A percentile compares a stretch with the other conserved stretches of the same genome.
phyloP scores from a whole-genome alignment of 2,329 filamentous ascomycete species.

The Rhynchosporium graminicola region DNA sequence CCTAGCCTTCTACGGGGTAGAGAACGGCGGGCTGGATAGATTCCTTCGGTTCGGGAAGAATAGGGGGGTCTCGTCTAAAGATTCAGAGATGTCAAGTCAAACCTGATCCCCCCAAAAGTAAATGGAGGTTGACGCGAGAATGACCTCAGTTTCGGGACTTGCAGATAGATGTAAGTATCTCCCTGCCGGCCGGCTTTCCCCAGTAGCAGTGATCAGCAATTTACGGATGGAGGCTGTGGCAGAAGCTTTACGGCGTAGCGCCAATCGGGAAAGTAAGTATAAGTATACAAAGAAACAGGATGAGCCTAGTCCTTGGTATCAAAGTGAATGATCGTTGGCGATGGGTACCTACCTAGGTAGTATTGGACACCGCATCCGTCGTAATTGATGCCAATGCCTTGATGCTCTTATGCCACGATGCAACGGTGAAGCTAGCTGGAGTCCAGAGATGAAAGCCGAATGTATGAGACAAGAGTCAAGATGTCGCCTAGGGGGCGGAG shows the following conservation, averaged over 20 bases:
- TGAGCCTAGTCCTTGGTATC: slow-evolving; percentile 3
- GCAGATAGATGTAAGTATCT: background rate
- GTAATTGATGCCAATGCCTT: background rate
- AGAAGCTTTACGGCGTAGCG: background rate
- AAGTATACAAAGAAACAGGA: background rate
- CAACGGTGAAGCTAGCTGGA: slow-evolving; percentile 2
- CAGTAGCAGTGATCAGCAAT: background rate
- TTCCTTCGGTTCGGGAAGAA: background rate
- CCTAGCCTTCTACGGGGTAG: background rate
- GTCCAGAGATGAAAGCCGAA: background rate
- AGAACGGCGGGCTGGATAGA: background rate
- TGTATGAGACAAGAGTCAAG: background rate
- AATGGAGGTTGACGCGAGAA: background rate
- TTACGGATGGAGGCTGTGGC: background rate
- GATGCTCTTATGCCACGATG: background rate
- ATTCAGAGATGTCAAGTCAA: background rate
- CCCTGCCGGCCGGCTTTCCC: background rate
- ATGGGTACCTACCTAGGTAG: background rate
- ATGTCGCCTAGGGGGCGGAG: background rate
- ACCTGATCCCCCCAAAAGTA: background rate
- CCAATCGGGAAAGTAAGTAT: background rate
- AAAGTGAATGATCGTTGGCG: background rate
- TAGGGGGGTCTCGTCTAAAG: background rate
- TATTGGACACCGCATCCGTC: slow-evolving; percentile 10
- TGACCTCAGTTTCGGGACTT: background rate